A percentile compares a stretch with the other conserved stretches of the same genome.
phyloP scores from a whole-genome alignment of 495 filamentous ascomycete species.

The Penicillium pancosmium region DNA sequence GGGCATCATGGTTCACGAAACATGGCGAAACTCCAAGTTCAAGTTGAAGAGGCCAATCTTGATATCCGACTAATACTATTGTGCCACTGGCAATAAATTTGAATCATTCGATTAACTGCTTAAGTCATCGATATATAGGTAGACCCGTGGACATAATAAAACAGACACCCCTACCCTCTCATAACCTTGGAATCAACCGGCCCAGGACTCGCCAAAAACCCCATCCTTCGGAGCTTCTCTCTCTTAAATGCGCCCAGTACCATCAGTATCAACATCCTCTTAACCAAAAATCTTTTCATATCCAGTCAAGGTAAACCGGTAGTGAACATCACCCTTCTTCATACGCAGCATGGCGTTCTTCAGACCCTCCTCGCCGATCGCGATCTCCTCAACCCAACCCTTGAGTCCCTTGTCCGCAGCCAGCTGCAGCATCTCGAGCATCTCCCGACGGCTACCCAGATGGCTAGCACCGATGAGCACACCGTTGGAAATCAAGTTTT shows the following conservation, averaged over 20 bases:
- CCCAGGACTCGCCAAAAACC: neutral
- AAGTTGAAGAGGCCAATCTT: no score
- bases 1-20: no score
- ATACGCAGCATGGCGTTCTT: conserved; percentile 68
- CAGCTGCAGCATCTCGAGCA: conserved; percentile 79
- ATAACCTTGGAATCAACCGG: no score
- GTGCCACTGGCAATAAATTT: no score
- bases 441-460: conserved; percentile 79
- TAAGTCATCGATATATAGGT: no score
- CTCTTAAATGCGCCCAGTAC: neutral
- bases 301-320: conserved; percentile 65
- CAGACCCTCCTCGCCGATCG: conserved; percentile 70
- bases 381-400: conserved; percentile 78
- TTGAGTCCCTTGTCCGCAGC: conserved; percentile 80
- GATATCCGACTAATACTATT: no score
- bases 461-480: conserved; percentile 81
- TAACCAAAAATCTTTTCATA: conserved; percentile 65
- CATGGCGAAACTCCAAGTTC: no score
- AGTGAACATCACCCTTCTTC: conserved; percentile 70
- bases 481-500: conserved; percentile 75
- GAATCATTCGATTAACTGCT: no score
- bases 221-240: neutral
- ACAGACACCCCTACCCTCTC: no score
- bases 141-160: no score
- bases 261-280: neutral